Percentiles rank a stretch among this genome's conserved stretches.
phyloP scores from a whole-genome alignment of 2,329 filamentous ascomycete species.

The Claviceps sp. region DNA sequence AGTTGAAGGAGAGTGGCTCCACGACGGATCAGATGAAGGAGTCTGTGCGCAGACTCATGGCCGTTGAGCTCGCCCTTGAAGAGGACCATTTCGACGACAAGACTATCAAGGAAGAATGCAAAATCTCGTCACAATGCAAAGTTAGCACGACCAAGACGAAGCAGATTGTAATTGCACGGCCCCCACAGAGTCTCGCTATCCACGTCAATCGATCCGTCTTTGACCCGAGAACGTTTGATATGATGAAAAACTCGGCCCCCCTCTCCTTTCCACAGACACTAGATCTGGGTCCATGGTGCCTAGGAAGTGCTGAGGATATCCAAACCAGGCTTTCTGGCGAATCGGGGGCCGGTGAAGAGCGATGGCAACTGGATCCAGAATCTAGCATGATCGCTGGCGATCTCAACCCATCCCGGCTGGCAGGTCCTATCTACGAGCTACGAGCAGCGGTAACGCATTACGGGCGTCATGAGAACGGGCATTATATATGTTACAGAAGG shows the following conservation, averaged over 20 bases:
- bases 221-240: slow-evolving; percentile 64
- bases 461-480: slow-evolving; percentile 85
- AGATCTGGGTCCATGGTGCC: slow-evolving; percentile 73
- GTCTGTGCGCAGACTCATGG: slow-evolving; percentile 42
- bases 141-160: slow-evolving; percentile 75
- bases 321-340: slow-evolving; percentile 8
- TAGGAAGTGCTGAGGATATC: slow-evolving; percentile 41
- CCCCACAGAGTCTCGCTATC: slow-evolving; percentile 67
- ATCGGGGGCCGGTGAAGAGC: slow-evolving; percentile 32
- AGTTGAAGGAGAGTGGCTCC: slow-evolving; percentile 19
- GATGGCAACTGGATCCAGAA: slow-evolving; percentile 56
- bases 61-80: slow-evolving; percentile 58
- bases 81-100: slow-evolving; percentile 68
- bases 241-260: slow-evolving; percentile 71
- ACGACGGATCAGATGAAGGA: slow-evolving; percentile 38
- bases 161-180: slow-evolving; percentile 72
- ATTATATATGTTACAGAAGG: slow-evolving; percentile 84
- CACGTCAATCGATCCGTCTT: slow-evolving; percentile 91
- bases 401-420: slow-evolving; percentile 33
- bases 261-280: slow-evolving; percentile 64
- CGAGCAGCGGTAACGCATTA: slow-evolving; percentile 79
- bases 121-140: slow-evolving; percentile 52
- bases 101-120: slow-evolving; percentile 49
- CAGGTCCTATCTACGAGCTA: slow-evolving; percentile 57
- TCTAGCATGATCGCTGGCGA: slow-evolving; percentile 60